Percentiles rank a stretch among this genome's conserved stretches.
These are phyloP conservation scores for Metschnikowia sp. DNA, from an alignment of 805 yeast genomes.

Conservation along the genomic window DNA sequence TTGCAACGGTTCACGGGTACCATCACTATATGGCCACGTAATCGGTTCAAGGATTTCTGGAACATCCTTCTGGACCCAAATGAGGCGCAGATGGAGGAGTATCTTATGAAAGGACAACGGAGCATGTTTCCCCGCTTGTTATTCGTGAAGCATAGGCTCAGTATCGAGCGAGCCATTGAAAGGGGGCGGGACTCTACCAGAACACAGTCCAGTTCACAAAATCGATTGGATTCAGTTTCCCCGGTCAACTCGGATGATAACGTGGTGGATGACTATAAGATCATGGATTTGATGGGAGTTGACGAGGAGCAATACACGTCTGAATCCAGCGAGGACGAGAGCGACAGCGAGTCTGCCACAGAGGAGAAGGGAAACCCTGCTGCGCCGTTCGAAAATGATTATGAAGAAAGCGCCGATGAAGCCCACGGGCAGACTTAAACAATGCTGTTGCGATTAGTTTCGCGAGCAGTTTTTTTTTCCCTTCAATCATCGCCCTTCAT, in stretches of 20 bases:
- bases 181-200: constrained; percentile 37
- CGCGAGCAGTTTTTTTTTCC: background rate
- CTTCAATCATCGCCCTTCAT: constrained; percentile 3
- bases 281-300: constrained; percentile 3
- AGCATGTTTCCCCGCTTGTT: constrained; percentile 64
- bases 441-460: background rate
- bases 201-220: background rate
- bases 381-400: constrained; percentile 1
- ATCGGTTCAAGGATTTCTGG: constrained; percentile 54
- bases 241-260: constrained; percentile 12
- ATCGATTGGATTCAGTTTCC: constrained; percentile 6
- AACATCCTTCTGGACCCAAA: constrained; percentile 68
- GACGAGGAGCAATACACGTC: constrained; percentile 10
- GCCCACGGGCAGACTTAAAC: background rate
- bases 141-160: constrained; percentile 61
- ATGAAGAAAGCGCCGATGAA: constrained; percentile 5
- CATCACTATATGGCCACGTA: constrained; percentile 73
- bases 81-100: constrained; percentile 49
- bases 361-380: background rate
- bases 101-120: constrained; percentile 60
- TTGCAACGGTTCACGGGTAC: constrained; percentile 72
- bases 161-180: constrained; percentile 63
- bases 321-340: constrained; percentile 9
- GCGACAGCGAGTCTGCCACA: background rate
- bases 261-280: constrained; percentile 5